phyloP scores from a whole-genome alignment of 176 grass and related monocot genomes.

The Lolium multiflorum region DNA sequence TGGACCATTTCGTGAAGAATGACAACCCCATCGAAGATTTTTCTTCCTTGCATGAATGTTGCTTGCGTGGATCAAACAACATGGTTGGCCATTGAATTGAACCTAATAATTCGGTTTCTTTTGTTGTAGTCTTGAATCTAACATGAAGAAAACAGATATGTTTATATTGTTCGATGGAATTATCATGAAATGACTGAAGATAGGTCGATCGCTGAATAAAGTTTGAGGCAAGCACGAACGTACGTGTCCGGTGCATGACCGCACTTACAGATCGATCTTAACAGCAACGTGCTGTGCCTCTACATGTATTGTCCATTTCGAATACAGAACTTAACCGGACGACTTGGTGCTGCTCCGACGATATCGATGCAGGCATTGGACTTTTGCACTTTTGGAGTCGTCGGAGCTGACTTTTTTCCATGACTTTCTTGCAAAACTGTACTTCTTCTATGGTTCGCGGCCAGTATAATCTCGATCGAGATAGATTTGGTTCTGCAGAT shows the following conservation, averaged over 20 bases:
- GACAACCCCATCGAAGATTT: too few species aligned
- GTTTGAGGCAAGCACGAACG: too few species aligned
- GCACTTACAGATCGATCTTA: background rate
- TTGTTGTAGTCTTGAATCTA: too few species aligned
- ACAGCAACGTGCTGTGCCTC: background rate
- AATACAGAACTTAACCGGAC: background rate
- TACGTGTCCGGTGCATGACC: background rate
- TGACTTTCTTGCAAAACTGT: slow-evolving; percentile 31
- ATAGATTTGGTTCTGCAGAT: background rate
- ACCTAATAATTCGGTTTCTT: too few species aligned
- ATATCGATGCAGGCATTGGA: background rate
- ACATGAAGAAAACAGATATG: too few species aligned
- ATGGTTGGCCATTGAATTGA: too few species aligned
- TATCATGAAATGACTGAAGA: too few species aligned
- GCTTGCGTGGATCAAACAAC: too few species aligned
- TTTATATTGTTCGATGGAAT: too few species aligned
- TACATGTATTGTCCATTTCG: background rate
- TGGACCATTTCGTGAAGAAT: too few species aligned
- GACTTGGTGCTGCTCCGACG: slow-evolving; percentile 7
- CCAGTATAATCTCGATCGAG: background rate
- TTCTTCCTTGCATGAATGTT: too few species aligned
- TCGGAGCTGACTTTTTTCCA: background rate
- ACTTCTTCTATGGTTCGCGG: slow-evolving; percentile 14
- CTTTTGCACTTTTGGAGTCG: slow-evolving; percentile 33
- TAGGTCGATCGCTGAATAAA: too few species aligned